These are phyloP conservation scores for Backusella luteola DNA, from an alignment of 192 early-diverging fungal species.

Conservation along the genomic window DNA sequence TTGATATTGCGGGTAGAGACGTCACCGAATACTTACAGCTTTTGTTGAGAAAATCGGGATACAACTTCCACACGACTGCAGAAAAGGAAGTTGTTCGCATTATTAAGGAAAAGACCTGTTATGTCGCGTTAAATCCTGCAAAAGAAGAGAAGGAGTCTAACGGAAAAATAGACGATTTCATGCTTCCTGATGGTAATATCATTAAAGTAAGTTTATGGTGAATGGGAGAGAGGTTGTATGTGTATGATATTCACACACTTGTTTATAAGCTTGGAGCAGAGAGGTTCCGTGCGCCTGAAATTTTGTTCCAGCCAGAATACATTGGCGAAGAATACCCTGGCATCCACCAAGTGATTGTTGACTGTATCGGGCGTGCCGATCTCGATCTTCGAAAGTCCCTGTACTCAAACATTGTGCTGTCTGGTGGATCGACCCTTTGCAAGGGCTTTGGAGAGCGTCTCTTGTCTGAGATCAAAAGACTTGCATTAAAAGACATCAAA, in stretches of 20 bases:
- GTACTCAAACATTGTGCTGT: conserved; percentile 89
- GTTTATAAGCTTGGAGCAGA: conserved; percentile 74
- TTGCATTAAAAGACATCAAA: conserved; percentile 92
- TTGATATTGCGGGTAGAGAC: conserved; percentile 94
- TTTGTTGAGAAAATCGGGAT: conserved; percentile 88
- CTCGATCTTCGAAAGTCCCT: conserved; percentile 90
- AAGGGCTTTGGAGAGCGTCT: conserved; percentile 93
- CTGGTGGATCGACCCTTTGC: conserved; percentile 94
- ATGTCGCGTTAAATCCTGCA: conserved; percentile 82
- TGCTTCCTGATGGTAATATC: conserved; percentile 78
- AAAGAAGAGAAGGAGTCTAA: conserved; percentile 93
- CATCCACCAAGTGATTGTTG: conserved; percentile 90
- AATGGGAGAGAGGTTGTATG: background rate
- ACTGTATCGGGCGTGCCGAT: conserved; percentile 92
- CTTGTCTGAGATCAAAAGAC: conserved; percentile 84
- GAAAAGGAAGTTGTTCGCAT: conserved; percentile 95
- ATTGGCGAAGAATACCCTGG: conserved; percentile 92
- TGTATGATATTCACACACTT: background rate
- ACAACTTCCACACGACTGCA: conserved; percentile 86
- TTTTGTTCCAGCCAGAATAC: conserved; percentile 92
- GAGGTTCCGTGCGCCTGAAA: conserved; percentile 93
- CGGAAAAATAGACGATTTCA: conserved; percentile 76
- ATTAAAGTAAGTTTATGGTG: conserved; percentile 59
- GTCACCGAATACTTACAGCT: conserved; percentile 91
- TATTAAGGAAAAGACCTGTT: conserved; percentile 97